Conservation (phyloP, 108 stramenopile species). For the Nitzschia sp. region DNA sequence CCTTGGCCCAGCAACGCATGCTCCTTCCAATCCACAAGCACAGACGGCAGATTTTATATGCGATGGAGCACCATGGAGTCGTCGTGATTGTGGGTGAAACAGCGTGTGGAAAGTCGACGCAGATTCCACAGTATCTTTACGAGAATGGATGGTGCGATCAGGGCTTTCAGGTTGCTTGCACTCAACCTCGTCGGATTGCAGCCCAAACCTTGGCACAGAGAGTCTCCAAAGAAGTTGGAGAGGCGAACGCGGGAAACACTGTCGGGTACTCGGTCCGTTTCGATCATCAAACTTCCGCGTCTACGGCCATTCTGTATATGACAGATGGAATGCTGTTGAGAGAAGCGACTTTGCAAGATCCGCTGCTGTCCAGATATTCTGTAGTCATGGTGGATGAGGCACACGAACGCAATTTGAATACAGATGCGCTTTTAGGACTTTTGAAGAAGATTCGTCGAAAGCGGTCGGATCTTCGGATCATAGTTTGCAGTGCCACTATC, state of each 20-base stretch:
- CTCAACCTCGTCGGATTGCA: conserved; percentile 92
- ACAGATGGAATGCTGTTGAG: conserved; percentile 94
- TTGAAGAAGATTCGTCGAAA: conserved; percentile 85
- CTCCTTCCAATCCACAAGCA: conserved; percentile 84
- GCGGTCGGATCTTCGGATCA: conserved; percentile 78
- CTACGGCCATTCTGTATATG: conserved; percentile 75
- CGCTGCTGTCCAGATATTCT: conserved; percentile 89
- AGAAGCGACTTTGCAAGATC: conserved; percentile 88
- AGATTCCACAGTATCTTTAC: conserved; percentile 90
- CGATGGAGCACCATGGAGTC: conserved; percentile 73
- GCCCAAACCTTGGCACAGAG: conserved; percentile 87
- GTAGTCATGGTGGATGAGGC: conserved; percentile 97
- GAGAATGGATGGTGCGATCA: conserved; percentile 88
- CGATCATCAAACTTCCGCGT: conserved; percentile 57
- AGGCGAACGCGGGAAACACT: conserved; percentile 27
- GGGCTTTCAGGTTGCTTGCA: conserved; percentile 77
- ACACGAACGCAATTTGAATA: conserved; percentile 91
- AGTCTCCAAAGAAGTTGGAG: conserved; percentile 72
- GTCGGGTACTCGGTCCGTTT: conserved; percentile 88
- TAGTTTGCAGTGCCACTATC: conserved; percentile 97
- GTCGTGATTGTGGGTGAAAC: conserved; percentile 96
- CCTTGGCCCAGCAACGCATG: conserved; percentile 60
- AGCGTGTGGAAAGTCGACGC: conserved; percentile 90
- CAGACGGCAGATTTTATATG: conserved; percentile 73
- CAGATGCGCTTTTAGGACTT: conserved; percentile 90